Evolutionary conservation across 2,329 filamentous ascomycete genomes (phyloP), one percentile per base, ranked within the genome.

Genomic region (Fusarium sp.): DNA sequence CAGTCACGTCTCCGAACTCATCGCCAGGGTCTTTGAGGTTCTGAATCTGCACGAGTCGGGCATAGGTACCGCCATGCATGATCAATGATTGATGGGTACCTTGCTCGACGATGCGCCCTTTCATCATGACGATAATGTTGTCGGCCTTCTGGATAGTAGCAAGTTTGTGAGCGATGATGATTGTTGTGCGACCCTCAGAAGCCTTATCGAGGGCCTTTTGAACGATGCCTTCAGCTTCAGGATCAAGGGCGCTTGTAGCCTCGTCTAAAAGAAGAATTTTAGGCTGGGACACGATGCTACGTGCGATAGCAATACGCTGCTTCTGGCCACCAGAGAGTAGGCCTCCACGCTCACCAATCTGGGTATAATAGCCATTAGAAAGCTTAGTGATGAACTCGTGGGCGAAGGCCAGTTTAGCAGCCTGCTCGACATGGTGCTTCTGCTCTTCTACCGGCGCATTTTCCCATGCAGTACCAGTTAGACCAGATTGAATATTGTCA

Each of bases 291-390:
- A 91, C 80, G 52, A 92, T 88, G 42, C 86, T 87, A 24, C 89
- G 83, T 4, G 89, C 89, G 58, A 92, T 91, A 1, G 89, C 87
- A 14, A 92, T 81, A 17, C 89, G 83, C 71, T 92, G 89, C 38
- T 88, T 84, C 72, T 92, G 89, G 3, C 89, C 89, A 24, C 89
- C 89, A n/a, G 87, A 90, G 1, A 92, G 80, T 52, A 89, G 86
- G 34, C 88, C 86, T 3, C 89, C 90, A 10, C 85, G 84, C 69
- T 91, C 87, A 7, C 90, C 90, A 9, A 91, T 87, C 8, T 83
- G 79, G 0, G 89, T 90, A 3, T 86, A 81, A 69, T 82, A 81
- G 6, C 78, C 86, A 60, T 80, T 65, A 2, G 85, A 84, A 0
- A 87, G 77, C 26, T 80, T 76, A 5, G 76, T 68, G 40, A 87